Conservation (phyloP, 108 stramenopile genomes). For the Nitzschia sp. region DNA sequence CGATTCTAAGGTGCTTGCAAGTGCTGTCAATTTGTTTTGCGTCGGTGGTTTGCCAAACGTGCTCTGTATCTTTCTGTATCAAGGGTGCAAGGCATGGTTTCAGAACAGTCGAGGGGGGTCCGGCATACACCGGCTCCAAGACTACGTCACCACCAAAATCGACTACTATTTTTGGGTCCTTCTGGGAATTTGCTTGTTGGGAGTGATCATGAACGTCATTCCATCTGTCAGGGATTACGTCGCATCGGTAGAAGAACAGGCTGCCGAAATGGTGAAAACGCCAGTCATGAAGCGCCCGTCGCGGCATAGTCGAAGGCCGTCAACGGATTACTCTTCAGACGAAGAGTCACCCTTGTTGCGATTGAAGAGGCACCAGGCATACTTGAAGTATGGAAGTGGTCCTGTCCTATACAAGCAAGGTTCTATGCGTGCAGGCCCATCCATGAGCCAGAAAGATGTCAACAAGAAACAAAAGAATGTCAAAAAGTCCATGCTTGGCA, state of each 20-base stretch:
- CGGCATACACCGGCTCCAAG: slow-evolving; percentile 56
- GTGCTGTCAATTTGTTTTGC: slow-evolving; percentile 81
- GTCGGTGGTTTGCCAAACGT: slow-evolving; percentile 82
- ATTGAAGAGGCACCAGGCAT: slow-evolving; percentile 55
- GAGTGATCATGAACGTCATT: slow-evolving; percentile 69
- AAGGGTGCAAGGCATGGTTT: slow-evolving; percentile 69
- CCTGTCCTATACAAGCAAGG: slow-evolving; percentile 60
- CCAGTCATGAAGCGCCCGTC: slow-evolving; percentile 38
- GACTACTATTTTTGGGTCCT: slow-evolving; percentile 77
- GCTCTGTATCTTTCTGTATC: slow-evolving; percentile 71
- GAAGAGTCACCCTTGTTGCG: slow-evolving; percentile 55
- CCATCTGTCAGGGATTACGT: slow-evolving; percentile 66
- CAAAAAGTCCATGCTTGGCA: slow-evolving; percentile 28
- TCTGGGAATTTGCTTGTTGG: slow-evolving; percentile 59
- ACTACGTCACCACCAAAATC: slow-evolving; percentile 71
- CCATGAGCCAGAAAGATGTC: slow-evolving; percentile 9
- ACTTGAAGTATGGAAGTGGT: slow-evolving; percentile 69
- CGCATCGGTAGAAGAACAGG: slow-evolving; percentile 58
- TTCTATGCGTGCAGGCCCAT: slow-evolving; percentile 69
- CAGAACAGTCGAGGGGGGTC: slow-evolving; percentile 46
- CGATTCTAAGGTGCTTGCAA: slow-evolving; percentile 71
- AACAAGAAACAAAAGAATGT: slow-evolving; percentile 30
- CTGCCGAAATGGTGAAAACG: slow-evolving; percentile 63
- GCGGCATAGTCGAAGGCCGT: slow-evolving; percentile 29
- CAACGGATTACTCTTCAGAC: slow-evolving; percentile 34